phyloP scores from a whole-genome alignment of 2,329 filamentous ascomycete species.

The Fusarium goolgardi region DNA sequence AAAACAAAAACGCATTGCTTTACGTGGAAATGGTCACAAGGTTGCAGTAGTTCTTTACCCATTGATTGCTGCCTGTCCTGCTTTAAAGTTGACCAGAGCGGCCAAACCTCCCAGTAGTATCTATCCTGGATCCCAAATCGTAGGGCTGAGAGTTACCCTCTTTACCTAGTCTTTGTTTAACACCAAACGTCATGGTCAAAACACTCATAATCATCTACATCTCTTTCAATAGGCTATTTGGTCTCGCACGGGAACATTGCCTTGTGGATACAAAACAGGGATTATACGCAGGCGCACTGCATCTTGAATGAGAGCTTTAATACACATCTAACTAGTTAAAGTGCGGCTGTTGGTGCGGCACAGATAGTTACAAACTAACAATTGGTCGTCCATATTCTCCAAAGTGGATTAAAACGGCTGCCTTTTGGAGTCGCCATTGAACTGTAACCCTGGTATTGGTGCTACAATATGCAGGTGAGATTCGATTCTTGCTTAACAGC shows the following conservation, averaged over 20 bases:
- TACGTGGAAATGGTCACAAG: not conserved
- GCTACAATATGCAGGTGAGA: not conserved
- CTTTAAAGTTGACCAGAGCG: too few relatives aligned
- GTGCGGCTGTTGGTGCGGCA: not conserved
- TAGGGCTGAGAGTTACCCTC: not conserved
- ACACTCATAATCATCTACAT: not conserved
- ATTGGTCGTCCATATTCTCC: too few relatives aligned
- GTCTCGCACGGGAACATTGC: not conserved
- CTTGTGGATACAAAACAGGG: not conserved
- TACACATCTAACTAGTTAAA: not conserved
- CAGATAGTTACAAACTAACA: too few relatives aligned
- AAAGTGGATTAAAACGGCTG: not conserved
- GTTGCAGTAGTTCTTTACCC: not conserved
- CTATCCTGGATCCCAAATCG: not conserved
- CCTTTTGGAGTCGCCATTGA: not conserved
- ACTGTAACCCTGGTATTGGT: not conserved
- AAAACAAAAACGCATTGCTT: too few relatives aligned
- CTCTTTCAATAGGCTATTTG: not conserved
- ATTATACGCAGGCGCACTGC: not conserved
- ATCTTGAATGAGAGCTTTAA: not conserved
- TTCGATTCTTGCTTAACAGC: not conserved
- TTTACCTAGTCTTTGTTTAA: not conserved
- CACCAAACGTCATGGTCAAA: not conserved
- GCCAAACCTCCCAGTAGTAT: too few relatives aligned
- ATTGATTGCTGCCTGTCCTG: not conserved